Evolutionary conservation across 2,329 filamentous ascomycete species (phyloP).

Genomic region (Clarireedia hainanense): DNA sequence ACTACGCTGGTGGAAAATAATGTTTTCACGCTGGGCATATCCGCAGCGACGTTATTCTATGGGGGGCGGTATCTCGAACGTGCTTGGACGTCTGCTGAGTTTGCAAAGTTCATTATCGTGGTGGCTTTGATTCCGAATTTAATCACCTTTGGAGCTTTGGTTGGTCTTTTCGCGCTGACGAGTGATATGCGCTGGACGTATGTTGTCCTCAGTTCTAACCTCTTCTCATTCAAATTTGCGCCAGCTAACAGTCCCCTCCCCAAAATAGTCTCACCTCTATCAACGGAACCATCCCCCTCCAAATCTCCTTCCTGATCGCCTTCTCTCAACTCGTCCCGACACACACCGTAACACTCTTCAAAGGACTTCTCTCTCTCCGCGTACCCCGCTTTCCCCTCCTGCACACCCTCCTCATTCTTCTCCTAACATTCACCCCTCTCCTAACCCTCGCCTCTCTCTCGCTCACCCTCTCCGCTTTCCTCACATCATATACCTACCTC

Average conservation of each 20-base stretch:
- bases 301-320: slow-evolving; percentile 89
- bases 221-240: slow-evolving; percentile 21
- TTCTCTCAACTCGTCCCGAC: slow-evolving; percentile 97
- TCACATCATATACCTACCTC: slow-evolving; percentile 90
- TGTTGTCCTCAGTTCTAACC: slow-evolving; percentile 30
- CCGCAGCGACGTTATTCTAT: slow-evolving; percentile 74
- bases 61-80: slow-evolving; percentile 92
- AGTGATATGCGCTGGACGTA: slow-evolving; percentile 62
- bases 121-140: slow-evolving; percentile 74
- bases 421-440: slow-evolving; percentile 54
- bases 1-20: slow-evolving; percentile 90
- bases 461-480: slow-evolving; percentile 71
- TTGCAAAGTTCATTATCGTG: slow-evolving; percentile 81
- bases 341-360: slow-evolving; percentile 91
- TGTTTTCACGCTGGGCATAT: slow-evolving; percentile 74
- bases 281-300: slow-evolving; percentile 79
- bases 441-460: slow-evolving; percentile 65
- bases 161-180: slow-evolving; percentile 65
- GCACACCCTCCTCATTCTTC: slow-evolving; percentile 66
- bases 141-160: slow-evolving; percentile 63
- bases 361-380: slow-evolving; percentile 78
- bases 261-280: slow-evolving; percentile 65
- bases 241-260: slow-evolving; percentile 24
- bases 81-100: slow-evolving; percentile 87
- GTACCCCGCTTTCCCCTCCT: slow-evolving; percentile 66